Evolutionary conservation across 2,329 filamentous ascomycete genomes (phyloP).

Genomic region (Penicillium occitanis): DNA sequence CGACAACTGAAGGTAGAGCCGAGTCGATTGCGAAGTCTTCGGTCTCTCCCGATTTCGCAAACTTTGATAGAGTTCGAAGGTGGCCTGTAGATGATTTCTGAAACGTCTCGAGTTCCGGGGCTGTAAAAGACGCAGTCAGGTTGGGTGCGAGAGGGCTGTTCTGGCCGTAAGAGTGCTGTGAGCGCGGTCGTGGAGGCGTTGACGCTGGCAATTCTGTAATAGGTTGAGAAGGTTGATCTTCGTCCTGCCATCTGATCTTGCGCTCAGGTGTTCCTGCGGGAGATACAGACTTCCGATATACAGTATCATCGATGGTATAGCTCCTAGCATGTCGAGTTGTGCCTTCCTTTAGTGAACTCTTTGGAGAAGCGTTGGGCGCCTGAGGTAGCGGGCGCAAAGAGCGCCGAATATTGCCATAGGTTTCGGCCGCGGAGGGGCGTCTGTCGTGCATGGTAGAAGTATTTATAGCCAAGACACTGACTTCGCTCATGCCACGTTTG

Average conservation of each 20-base stretch:
- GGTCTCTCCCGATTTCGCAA: constrained; percentile 71
- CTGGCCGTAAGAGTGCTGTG: constrained; percentile 33
- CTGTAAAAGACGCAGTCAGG: constrained; percentile 53
- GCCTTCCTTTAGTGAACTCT: constrained; percentile 32
- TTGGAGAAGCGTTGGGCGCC: constrained; percentile 55
- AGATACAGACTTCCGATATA: constrained; percentile 33
- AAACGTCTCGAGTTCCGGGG: constrained; percentile 75
- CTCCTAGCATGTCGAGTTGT: constrained; percentile 53
- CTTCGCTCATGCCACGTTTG: constrained; percentile 75
- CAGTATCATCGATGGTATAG: constrained; percentile 62
- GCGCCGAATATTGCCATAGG: constrained; percentile 71
- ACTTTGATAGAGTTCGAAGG: constrained; percentile 78
- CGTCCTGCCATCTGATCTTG: constrained; percentile 32
- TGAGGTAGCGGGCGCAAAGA: constrained; percentile 74
- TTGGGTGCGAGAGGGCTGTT: constrained; percentile 34
- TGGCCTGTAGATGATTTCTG: constrained; percentile 89
- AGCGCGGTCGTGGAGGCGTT: constrained; percentile 31
- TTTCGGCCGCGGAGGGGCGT: constrained; percentile 55
- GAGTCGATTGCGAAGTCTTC: constrained; percentile 80
- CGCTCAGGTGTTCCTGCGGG: constrained; percentile 36
- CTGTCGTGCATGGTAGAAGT: constrained; percentile 26
- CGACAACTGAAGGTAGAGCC: constrained; percentile 79
- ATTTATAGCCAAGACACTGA: constrained; percentile 54
- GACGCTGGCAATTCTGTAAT: constrained; percentile 22
- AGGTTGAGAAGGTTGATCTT: constrained; percentile 29